phyloP scores from a whole-genome alignment of 1,284 basidiomycete species.

The Trametes hirsuta region DNA sequence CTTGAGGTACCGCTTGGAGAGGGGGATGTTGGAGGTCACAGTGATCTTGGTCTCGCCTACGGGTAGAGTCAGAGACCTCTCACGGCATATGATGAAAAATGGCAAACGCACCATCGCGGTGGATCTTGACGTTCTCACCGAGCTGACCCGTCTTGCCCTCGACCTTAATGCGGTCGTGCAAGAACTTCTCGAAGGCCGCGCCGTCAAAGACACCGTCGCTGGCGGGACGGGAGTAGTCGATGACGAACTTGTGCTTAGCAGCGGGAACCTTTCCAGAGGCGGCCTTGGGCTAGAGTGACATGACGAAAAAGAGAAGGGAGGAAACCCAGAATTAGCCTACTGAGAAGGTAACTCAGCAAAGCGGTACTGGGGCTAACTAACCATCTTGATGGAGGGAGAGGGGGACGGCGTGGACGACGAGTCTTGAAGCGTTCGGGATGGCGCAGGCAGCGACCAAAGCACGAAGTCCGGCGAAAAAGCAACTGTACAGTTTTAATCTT shows the following conservation, averaged over 20 bases:
- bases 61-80: background rate
- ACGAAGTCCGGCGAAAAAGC: constrained; percentile 4
- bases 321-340: constrained; percentile 73
- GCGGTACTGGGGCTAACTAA: constrained; percentile 74
- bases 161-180: constrained; percentile 94
- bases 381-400: constrained; percentile 54
- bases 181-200: constrained; percentile 90
- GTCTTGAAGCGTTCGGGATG: constrained; percentile 32
- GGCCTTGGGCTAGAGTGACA: constrained; percentile 62
- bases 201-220: constrained; percentile 91
- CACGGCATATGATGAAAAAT: background rate
- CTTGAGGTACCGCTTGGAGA: constrained; percentile 93
- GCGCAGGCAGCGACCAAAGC: constrained; percentile 2
- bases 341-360: constrained; percentile 93
- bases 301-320: constrained; percentile 33
- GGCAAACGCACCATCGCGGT: constrained; percentile 71
- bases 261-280: constrained; percentile 67
- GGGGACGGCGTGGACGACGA: constrained; percentile 13
- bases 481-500: constrained; percentile 36
- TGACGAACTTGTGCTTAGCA: constrained; percentile 88
- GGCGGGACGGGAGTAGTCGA: constrained; percentile 95
- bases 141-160: constrained; percentile 82
- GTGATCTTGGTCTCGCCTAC: constrained; percentile 77
- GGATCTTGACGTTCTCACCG: constrained; percentile 83
- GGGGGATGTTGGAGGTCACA: constrained; percentile 80